Conservation (phyloP, 495 filamentous ascomycete genomes). For the Sordaria brevicollis region DNA sequence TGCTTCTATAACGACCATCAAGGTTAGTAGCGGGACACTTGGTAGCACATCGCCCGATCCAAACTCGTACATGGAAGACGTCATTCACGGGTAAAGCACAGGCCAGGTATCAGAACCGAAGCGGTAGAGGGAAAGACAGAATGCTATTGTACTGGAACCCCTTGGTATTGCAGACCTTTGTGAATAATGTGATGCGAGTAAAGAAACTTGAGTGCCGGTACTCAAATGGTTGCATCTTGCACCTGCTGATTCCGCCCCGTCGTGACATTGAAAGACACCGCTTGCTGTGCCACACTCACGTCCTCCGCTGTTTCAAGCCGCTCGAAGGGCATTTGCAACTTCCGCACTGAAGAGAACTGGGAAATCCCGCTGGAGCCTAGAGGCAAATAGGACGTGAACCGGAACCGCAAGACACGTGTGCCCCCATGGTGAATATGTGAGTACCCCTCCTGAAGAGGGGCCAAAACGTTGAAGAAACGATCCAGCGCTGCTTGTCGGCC, state of each 20-base stretch:
- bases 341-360: background rate
- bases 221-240: background rate
- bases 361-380: background rate
- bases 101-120: background rate
- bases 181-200: background rate
- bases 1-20: background rate
- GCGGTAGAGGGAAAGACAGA: background rate
- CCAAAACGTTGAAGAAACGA: background rate
- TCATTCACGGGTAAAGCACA: background rate
- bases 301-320: background rate
- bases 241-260: background rate
- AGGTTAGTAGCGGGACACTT: background rate
- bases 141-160: background rate
- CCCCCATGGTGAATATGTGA: background rate
- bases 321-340: background rate
- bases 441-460: background rate
- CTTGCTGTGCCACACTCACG: background rate
- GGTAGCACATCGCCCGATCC: background rate
- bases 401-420: background rate
- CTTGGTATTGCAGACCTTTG: background rate
- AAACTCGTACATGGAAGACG: background rate
- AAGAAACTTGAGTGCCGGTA: background rate
- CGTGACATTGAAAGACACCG: background rate
- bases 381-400: background rate
- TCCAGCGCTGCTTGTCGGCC: constrained; percentile 1